Conservation (phyloP, 2,329 filamentous ascomycete genomes). For the Sporothrix phasma region DNA sequence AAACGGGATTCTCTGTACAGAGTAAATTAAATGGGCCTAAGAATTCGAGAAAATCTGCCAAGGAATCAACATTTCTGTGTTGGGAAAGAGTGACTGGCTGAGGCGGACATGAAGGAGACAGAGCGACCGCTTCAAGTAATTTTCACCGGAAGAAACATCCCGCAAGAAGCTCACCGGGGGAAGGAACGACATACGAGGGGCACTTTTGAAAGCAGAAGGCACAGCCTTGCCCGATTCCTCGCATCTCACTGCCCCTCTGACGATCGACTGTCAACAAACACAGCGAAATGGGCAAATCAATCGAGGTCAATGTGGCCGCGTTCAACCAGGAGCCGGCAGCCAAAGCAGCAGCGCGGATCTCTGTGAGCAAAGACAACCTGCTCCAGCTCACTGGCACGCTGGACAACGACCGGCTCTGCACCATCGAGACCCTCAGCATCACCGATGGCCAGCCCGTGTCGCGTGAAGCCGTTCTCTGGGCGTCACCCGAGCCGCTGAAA, state of each 20-base stretch:
- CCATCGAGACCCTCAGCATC: slow-evolving; percentile 12
- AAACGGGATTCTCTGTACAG: no score
- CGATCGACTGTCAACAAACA: no score
- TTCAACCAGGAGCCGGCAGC: slow-evolving; percentile 12
- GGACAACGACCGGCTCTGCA: slow-evolving; percentile 17
- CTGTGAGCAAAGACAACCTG: slow-evolving; percentile 20
- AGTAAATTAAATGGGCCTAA: neutral
- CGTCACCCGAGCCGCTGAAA: slow-evolving; percentile 17
- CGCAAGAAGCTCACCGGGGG: neutral
- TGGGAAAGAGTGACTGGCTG: neutral
- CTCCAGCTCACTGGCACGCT: slow-evolving; percentile 18
- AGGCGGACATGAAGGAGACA: neutral
- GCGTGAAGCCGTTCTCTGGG: slow-evolving; percentile 18
- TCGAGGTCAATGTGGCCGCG: slow-evolving; percentile 10
- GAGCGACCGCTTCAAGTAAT: neutral
- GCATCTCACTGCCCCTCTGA: neutral
- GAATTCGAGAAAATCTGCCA: neutral
- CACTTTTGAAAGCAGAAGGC: neutral
- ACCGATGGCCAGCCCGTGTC: neutral
- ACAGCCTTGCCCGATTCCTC: neutral
- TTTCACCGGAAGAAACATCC: neutral
- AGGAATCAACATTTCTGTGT: neutral
- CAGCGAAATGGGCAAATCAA: slow-evolving; percentile 8
- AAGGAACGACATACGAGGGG: neutral
- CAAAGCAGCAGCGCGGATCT: slow-evolving; percentile 14